Conservation (phyloP, 2,329 filamentous ascomycete species). For the Dactylella cylindrospora region DNA sequence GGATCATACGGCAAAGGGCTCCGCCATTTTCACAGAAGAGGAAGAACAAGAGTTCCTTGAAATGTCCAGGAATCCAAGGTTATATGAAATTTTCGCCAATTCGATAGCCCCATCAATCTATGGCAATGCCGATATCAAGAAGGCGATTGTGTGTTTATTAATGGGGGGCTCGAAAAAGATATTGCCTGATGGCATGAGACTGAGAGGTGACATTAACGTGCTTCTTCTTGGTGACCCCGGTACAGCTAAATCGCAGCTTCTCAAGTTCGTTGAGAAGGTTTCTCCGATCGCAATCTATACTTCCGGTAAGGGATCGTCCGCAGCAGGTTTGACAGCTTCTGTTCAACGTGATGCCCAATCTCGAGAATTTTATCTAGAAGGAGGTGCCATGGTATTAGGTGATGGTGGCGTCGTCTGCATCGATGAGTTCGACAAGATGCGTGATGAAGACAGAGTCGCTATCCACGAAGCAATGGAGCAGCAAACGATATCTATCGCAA, state of each 20-base stretch:
- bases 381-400: conserved; percentile 96
- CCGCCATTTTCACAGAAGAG: conserved; percentile 82
- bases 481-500: conserved; percentile 98
- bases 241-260: conserved; percentile 93
- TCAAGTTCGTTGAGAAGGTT: conserved; percentile 97
- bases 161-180: conserved; percentile 98
- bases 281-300: conserved; percentile 98
- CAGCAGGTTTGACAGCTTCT: conserved; percentile 93
- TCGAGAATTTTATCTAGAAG: conserved; percentile 95
- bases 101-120: conserved; percentile 98
- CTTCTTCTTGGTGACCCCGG: conserved; percentile 93
- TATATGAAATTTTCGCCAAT: conserved; percentile 86
- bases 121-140: conserved; percentile 94
- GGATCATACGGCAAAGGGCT: conserved; percentile 84
- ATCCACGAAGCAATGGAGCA: conserved; percentile 99
- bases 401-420: conserved; percentile 98
- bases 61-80: conserved; percentile 82
- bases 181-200: conserved; percentile 92
- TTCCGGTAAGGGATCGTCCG: conserved; percentile 95
- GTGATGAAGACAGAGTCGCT: conserved; percentile 93
- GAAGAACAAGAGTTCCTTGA: conserved; percentile 96
- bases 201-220: conserved; percentile 97
- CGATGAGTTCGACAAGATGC: conserved; percentile 99
- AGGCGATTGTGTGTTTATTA: conserved; percentile 88
- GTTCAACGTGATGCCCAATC: conserved; percentile 91